phyloP scores from a whole-genome alignment of 345 rosid species.

The Rhizophora mangle region DNA sequence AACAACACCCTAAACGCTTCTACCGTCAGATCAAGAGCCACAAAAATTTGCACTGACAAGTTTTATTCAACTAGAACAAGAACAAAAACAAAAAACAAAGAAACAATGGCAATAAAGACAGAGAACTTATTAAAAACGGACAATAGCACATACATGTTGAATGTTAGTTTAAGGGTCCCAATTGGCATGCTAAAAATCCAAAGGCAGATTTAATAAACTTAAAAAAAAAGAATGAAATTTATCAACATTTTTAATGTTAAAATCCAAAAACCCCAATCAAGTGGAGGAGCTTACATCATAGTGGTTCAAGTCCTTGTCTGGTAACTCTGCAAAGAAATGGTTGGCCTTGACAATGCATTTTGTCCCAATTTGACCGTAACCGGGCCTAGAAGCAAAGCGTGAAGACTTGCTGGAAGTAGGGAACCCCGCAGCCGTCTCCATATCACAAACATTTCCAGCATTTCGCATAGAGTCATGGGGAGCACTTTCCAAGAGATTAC shows the following conservation, averaged over 20 bases:
- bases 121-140: too few relatives aligned
- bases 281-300: conserved; percentile 68
- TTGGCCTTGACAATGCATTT: conserved; percentile 96
- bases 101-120: conserved; percentile 1
- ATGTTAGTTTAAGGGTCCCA: conserved; percentile 21
- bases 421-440: conserved; percentile 47
- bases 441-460: conserved; percentile 24
- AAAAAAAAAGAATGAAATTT: background rate
- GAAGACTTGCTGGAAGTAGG: conserved; percentile 67
- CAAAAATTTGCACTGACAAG: conserved; percentile 20
- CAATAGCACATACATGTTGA: background rate
- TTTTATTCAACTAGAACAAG: conserved; percentile 10
- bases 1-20: conserved; percentile 22
- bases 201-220: background rate
- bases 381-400: conserved; percentile 79
- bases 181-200: background rate
- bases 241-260: conserved; percentile 3
- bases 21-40: conserved; percentile 42
- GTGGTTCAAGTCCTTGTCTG: conserved; percentile 86
- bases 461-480: conserved; percentile 32
- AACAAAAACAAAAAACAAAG: background rate
- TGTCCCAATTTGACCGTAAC: conserved; percentile 81
- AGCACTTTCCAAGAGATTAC: conserved; percentile 28
- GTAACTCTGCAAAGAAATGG: conserved; percentile 91
- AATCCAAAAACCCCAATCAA: conserved; percentile 10